A percentile compares a stretch with the other conserved stretches of the same genome.
Evolutionary conservation across 2,329 filamentous ascomycete species (phyloP).

Genomic region (Alternaria burnsii): DNA sequence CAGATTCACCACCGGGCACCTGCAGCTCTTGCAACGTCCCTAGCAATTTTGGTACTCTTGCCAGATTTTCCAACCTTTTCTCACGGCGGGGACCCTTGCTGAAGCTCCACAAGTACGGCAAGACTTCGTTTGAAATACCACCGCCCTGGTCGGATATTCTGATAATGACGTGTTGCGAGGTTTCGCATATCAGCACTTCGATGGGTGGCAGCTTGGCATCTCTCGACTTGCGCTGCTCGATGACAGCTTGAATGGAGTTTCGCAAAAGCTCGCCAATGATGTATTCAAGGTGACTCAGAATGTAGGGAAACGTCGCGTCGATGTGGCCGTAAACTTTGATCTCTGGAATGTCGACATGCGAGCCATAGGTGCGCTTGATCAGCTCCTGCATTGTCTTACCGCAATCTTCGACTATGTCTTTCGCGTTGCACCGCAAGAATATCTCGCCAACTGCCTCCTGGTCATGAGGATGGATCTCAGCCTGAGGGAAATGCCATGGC

Average conservation of each 20-base stretch:
- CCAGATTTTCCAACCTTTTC: constrained; percentile 82
- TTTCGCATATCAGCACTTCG: constrained; percentile 93
- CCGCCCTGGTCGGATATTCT: constrained; percentile 95
- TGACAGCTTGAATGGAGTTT: constrained; percentile 92
- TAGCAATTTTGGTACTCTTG: constrained; percentile 86
- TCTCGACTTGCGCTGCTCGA: constrained; percentile 71
- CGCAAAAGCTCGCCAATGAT: constrained; percentile 94
- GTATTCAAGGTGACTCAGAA: constrained; percentile 94
- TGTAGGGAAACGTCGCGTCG: constrained; percentile 93
- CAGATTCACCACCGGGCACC: constrained; percentile 43
- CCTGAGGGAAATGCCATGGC: constrained; percentile 85
- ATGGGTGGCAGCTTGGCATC: constrained; percentile 75
- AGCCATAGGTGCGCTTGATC: constrained; percentile 76
- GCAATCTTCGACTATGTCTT: constrained; percentile 86
- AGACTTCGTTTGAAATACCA: constrained; percentile 82
- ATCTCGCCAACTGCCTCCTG: constrained; percentile 94
- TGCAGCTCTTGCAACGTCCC: constrained; percentile 90
- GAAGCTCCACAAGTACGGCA: constrained; percentile 96
- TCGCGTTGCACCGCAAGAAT: constrained; percentile 90
- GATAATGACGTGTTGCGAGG: constrained; percentile 93
- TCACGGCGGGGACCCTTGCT: constrained; percentile 86
- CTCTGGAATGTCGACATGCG: constrained; percentile 75
- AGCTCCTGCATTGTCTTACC: constrained; percentile 78
- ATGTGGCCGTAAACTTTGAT: constrained; percentile 86
- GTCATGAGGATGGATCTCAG: constrained; percentile 65